Conservation (phyloP, 768 basidiomycete species). For the Calvatia gigantea region DNA sequence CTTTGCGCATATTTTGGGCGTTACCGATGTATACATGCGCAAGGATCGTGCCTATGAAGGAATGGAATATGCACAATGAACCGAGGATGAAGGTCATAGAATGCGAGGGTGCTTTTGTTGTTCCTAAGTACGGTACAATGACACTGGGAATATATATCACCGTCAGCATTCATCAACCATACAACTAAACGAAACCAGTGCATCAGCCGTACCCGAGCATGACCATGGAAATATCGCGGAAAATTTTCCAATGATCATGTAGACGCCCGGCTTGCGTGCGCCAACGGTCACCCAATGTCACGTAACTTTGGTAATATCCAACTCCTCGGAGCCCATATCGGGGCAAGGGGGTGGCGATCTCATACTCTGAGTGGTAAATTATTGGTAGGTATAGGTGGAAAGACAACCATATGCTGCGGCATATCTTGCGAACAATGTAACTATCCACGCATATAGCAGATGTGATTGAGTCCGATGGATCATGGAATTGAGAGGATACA, state of each 20-base stretch:
- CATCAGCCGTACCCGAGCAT: neutral
- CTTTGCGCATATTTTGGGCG: neutral
- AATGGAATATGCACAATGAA: neutral
- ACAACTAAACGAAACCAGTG: too few species aligned
- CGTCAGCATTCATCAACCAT: too few species aligned
- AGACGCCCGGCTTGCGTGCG: neutral
- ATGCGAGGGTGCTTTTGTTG: neutral
- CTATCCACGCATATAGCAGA: too few species aligned
- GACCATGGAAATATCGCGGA: neutral
- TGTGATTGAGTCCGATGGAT: too few species aligned
- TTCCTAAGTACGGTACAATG: neutral
- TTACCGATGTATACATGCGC: neutral
- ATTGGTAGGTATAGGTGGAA: too few species aligned
- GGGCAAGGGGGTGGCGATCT: too few species aligned
- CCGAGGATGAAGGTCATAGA: neutral
- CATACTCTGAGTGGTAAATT: too few species aligned
- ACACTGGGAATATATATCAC: neutral
- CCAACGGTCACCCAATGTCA: neutral
- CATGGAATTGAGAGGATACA: too few species aligned
- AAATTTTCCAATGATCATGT: neutral
- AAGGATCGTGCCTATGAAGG: neutral
- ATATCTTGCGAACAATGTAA: too few species aligned
- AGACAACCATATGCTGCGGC: too few species aligned
- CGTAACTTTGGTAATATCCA: neutral
- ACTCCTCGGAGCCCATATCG: neutral